Base-by-base conservation (phyloP, 176 grass and related monocot genomes). In the Rhynchospora breviuscula region DNA sequence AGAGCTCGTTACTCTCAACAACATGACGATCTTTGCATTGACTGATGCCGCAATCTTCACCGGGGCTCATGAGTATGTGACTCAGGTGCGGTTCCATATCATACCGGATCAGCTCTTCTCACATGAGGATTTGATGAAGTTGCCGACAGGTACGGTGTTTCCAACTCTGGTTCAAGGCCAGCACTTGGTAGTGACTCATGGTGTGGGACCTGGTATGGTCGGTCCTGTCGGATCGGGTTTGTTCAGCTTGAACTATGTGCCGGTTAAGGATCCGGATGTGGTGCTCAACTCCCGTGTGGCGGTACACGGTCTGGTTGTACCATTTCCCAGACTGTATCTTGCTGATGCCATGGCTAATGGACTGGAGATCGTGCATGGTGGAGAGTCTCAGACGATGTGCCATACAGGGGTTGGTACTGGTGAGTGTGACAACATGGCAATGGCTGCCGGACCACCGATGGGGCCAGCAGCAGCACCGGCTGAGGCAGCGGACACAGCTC, bases 1-100 rank as follows among this genome's bases (percentile, higher is more conserved):
- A 1, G 93, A 92, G 75, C 88, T 90, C 23, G 88, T 87, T 54
- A 61, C 68, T 63, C 12, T 86, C 44, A 45, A 60, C 2, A 95
- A 95, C 88, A 67, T 92, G 85, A 95, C 93, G 85, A 59, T 95
- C 64, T 95, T 95, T 84, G 88, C 93, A 66, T 84, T 95, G 79
- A 87, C 90, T 61, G 93, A 95, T 80, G 67, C 78, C 15, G 35
- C 74, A 53, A 92, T 92, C 93, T 92, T 95, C 90, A 82, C 61
- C 29, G 87, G 88, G 7, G 93, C 84, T 14, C 90, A 89, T 45
- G 86, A 40, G 60, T 95, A 95, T 61, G 88, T 92, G 72, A 89
- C 93, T 6, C 79, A 84, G 46, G 88, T 92, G 67, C 79, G 87
- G 53, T 89, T 95, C 88, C 88, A 95, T 81, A 71, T 95, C 68